Evolutionary conservation across 345 rosid species (phyloP).

Genomic region (Litchi chinensis): DNA sequence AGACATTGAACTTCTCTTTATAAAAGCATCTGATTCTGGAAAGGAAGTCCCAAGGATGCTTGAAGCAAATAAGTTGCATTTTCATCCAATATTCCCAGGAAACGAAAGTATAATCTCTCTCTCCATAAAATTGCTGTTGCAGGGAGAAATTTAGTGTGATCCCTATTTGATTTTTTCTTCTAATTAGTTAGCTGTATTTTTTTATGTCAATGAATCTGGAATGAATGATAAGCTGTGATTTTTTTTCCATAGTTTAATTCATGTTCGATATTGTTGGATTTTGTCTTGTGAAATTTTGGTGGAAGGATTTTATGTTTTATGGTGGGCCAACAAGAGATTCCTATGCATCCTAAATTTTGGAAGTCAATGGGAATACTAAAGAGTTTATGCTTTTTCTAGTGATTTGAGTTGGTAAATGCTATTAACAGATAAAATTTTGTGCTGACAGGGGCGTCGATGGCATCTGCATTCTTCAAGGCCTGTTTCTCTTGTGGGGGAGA

Average conservation of each 20-base stretch:
- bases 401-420: constrained; percentile 6
- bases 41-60: constrained; percentile 98
- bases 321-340: background rate
- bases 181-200: background rate
- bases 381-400: constrained; percentile 11
- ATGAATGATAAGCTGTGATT: background rate
- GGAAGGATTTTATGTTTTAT: background rate
- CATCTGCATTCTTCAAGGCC: constrained; percentile 59
- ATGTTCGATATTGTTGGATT: background rate
- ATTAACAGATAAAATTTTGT: background rate
- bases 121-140: background rate
- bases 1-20: constrained; percentile 75
- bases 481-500: constrained; percentile 94
- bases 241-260: background rate
- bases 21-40: constrained; percentile 89
- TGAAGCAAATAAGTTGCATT: constrained; percentile 90
- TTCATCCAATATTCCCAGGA: constrained; percentile 62
- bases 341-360: background rate
- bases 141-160: background rate
- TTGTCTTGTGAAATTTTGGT: constrained; percentile 1
- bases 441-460: constrained; percentile 53
- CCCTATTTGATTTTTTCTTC: background rate
- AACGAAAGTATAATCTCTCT: constrained; percentile 57
- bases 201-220: constrained; percentile 1
- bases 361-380: constrained; percentile 6